phyloP scores from a whole-genome alignment of 352 stramenopile species.

The Globisporangium ultimum region DNA sequence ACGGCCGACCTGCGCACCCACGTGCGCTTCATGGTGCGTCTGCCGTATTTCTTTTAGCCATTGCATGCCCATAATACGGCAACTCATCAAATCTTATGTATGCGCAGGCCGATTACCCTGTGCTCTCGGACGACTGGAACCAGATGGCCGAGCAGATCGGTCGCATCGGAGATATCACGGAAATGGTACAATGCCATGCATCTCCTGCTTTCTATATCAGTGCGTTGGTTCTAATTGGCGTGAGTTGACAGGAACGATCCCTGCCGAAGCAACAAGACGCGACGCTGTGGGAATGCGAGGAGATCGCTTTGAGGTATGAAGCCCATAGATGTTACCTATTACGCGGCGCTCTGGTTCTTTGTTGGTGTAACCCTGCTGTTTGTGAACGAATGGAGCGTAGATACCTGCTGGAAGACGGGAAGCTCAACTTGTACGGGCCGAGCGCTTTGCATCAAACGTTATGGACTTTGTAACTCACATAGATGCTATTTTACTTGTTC shows the following conservation, averaged over 20 bases:
- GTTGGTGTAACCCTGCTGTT: neutral
- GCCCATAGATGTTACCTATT: too few relatives aligned
- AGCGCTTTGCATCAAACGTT: neutral
- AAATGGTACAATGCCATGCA: conserved; percentile 44
- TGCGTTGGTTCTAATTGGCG: neutral
- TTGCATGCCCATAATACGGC: neutral
- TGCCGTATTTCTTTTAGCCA: neutral
- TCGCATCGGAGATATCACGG: conserved; percentile 87
- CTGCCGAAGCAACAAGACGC: conserved; percentile 81
- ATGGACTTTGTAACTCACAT: neutral
- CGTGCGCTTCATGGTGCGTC: conserved; percentile 78
- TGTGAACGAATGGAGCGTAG: conserved; percentile 22
- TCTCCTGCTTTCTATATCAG: neutral
- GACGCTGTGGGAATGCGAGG: conserved; percentile 90
- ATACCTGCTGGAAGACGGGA: conserved; percentile 89
- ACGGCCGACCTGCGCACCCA: conserved; percentile 81
- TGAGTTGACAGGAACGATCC: conserved; percentile 47
- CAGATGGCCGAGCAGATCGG: conserved; percentile 87
- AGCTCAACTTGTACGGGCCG: conserved; percentile 79
- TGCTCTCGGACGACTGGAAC: conserved; percentile 87
- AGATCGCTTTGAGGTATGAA: conserved; percentile 69
- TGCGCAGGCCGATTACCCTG: conserved; percentile 69
- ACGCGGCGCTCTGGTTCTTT: neutral
- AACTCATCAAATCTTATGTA: neutral
- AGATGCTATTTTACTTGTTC: neutral